phyloP scores from a whole-genome alignment of 1,139 yeast genomes.

The Protomyces gravidus region DNA sequence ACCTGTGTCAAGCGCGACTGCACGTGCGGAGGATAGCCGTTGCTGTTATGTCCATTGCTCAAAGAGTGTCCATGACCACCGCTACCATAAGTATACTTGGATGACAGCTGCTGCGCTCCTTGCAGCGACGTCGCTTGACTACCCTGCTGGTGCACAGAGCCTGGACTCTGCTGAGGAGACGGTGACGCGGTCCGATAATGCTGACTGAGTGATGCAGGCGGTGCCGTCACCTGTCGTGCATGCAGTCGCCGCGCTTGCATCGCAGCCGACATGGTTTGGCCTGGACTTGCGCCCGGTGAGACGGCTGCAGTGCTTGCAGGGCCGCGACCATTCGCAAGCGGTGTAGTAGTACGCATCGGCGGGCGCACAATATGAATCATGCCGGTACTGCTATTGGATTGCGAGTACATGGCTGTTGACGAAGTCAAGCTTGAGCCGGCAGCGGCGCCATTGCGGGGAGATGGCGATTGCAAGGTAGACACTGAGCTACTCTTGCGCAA shows the following conservation, averaged over 20 bases:
- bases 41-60: background rate
- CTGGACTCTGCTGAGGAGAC: slow-evolving; percentile 1
- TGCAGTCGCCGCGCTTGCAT: background rate
- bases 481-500: background rate
- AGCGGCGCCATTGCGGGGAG: background rate
- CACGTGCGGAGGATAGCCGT: background rate
- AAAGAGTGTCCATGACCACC: background rate
- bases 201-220: slow-evolving; percentile 23
- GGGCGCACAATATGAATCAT: background rate
- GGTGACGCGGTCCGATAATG: slow-evolving; percentile 9
- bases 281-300: background rate
- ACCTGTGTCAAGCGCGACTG: background rate
- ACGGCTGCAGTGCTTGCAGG: background rate
- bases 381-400: background rate
- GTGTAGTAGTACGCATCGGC: background rate
- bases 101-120: slow-evolving; percentile 10
- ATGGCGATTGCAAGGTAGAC: background rate
- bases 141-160: background rate
- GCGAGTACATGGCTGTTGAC: background rate
- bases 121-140: background rate
- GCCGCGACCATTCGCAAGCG: background rate
- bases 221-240: slow-evolving; percentile 19
- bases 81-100: background rate
- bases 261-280: background rate
- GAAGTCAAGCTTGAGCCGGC: background rate